Evolutionary conservation across 2,329 filamentous ascomycete species (phyloP), one percentile per base, ranked within the genome.

Genomic region (Colletotrichum sp.): DNA sequence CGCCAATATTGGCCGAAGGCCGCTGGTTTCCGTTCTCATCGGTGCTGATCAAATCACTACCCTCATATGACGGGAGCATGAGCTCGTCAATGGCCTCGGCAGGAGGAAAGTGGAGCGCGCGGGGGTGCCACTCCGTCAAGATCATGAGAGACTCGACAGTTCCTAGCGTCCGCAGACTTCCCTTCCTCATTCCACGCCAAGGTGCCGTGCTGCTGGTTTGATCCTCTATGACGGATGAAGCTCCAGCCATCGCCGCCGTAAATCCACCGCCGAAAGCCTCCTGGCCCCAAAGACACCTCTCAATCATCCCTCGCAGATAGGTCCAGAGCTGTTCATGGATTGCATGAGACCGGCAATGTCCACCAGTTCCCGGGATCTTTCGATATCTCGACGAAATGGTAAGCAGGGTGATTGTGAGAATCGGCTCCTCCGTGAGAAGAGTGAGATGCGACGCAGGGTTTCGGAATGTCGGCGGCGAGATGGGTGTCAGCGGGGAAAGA

Each of bases 301-400:
- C 95, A 78, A 98, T 97, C 94, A 98, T 98, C 74, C 95, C 94
- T 67, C 96, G 93, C 34, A 98, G 90, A 81, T 98, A 98, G 34
- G 93, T 95, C 97, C 97, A 99, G 7, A 98, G 90, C 83, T 97
- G 96, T 80, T 98, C 95, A 79, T 98, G 97, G 70, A 99, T 98
- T 64, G 95, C 94, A 80, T 97, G 95, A 0, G 96, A 95, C 66
- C 97, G 93, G 64, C 95, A 97, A 77, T 93, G 90, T 1, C 95
- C 94, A 4, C 95, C 96, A 1, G 96, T 93, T 2, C 95, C 95
- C 24, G 93, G 90, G 64, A 98, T 92, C 75, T 92, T 91, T 82
- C 94, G 93, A 83, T 98, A 98, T 66, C 97, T 92, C 7, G 96
- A 98, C 3, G 97, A 91, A 69, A 98, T 97, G 9, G 96, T 97